Base-by-base conservation (phyloP, 805 yeast species). In the Cyberlindnera japonica region DNA sequence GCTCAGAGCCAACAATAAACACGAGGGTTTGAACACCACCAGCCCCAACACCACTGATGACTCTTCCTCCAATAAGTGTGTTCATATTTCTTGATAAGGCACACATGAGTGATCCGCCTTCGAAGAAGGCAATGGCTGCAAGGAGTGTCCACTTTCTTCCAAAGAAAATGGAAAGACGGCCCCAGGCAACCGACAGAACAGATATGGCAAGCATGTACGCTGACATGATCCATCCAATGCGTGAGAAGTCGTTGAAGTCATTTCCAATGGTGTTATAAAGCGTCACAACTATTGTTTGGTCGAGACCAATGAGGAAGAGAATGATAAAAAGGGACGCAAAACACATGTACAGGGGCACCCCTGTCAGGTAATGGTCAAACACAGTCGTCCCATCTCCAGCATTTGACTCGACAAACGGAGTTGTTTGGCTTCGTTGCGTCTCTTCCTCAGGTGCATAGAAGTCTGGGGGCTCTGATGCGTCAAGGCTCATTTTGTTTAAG, bases 21-120 rank as follows among this genome's bases (percentile, higher is more conserved):
- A 71, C 74, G 58, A 79, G 62, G 2, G 80, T 66, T 50, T 75
- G 79, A 35, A 81, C 70, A 19, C 84, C 84, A 26, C 85, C 82
- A 9, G 81, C 88, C 13, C 90, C 91, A 24, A 78, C 54, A 37
- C 93, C 93, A 38, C 79, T 77, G 16, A 83, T 62, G 7, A 77
- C 81, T 51, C 95, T 69, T 1, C 88, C 90, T 3, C 79, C 87
- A 44, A 83, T 79, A 34, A 84, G 59, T 69, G 75, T 72, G 39
- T 70, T 64, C 78, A 83, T 79, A 24, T 68, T 65, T 15, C 51
- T 57, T 1, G 87, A 61, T 5, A 75, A 47, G 1, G 84, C 90
- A 40, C 74, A 64, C 6, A 81, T 60, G 39, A 81, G 62, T 1
- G 86, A 79, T 1, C 90, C 90, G 4, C 72, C 58, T 53, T 77